Conservation (phyloP, 192 early-diverging fungal genomes). For the Linnemannia zychae region DNA sequence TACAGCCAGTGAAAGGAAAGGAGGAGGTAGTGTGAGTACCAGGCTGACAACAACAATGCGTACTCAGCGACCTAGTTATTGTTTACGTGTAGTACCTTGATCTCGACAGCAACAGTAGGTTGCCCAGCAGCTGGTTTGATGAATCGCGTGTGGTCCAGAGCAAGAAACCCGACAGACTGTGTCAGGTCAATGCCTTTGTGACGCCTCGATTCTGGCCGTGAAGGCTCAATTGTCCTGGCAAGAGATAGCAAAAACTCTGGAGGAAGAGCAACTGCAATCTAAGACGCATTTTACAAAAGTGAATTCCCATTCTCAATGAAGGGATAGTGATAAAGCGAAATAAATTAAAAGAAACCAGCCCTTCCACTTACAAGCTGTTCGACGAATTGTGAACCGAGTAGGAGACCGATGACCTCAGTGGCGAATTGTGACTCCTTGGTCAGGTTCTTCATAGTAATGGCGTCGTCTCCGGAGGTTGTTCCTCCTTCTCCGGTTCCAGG, state of each 20-base stretch:
- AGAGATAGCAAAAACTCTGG: slow-evolving; percentile 59
- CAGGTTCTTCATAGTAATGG: slow-evolving; percentile 11
- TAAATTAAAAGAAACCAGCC: slow-evolving; percentile 7
- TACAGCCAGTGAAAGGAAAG: slow-evolving; percentile 21
- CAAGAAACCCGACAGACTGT: slow-evolving; percentile 61
- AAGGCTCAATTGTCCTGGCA: slow-evolving; percentile 24
- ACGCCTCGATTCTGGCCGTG: slow-evolving; percentile 60
- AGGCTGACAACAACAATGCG: background rate
- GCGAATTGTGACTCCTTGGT: slow-evolving; percentile 43
- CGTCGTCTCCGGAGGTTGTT: background rate
- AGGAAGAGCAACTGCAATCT: slow-evolving; percentile 50
- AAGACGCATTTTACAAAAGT: background rate
- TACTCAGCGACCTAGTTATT: background rate
- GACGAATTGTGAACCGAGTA: slow-evolving; percentile 64
- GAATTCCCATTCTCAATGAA: too few species aligned
- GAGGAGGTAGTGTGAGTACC: background rate
- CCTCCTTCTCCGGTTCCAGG: background rate
- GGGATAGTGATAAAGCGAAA: too few species aligned
- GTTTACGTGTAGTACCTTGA: slow-evolving; percentile 57
- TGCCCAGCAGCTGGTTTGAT: slow-evolving; percentile 16
- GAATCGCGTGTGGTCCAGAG: slow-evolving; percentile 60
- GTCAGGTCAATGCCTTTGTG: slow-evolving; percentile 61
- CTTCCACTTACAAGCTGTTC: slow-evolving; percentile 53
- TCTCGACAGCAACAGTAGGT: slow-evolving; percentile 61
- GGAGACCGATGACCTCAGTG: slow-evolving; percentile 58